Base-by-base conservation (phyloP, 352 stramenopile genomes). In the Phytophthora chlamydospora region DNA sequence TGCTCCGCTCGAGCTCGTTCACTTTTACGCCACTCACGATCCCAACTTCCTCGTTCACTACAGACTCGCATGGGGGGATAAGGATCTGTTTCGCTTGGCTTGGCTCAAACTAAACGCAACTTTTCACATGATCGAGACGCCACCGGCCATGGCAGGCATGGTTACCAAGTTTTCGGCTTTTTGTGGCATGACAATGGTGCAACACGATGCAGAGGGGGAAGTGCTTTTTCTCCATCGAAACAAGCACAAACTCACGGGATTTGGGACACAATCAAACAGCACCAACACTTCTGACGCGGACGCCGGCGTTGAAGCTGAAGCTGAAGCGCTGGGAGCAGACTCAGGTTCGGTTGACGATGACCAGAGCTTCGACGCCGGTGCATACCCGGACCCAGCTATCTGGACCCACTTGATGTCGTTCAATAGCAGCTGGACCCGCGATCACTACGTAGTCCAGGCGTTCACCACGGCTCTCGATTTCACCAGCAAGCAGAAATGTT, bases 331-430 rank as follows among this genome's bases (percentile, higher is more conserved):
- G 12, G 35, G 21, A 36, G 34, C 12, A 6, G 34, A 34, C 14
- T 48, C 24, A 5, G n/a, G 12, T 3, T 21, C 43, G 21, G 2
- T 35, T 2, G 43, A 35, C 6, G 33, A 36, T 49, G 21, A 21
- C n/a, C 43, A 17, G n/a, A 16, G 1, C 12, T 8, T 13, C 4
- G 8, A 10, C 13, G 9, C 9, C 4, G 44, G 50, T 33, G 32
- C 27, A 43, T 62, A 59, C 19, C 52, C 59, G 14, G 76, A 85
- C 35, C 77, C 77, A 11, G 58, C 63, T 11, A 76, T 90, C 33
- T 87, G 83, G 75, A 88, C 66, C 13, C 73, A 90, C 39, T 56
- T 92, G 52, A 29, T 87, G 52, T 76, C 81, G 14, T 83, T 91
- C 60, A 72, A 81, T 51, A 48, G 51, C 1, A 78, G 45, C 27